Conservation (phyloP, 345 rosid genomes). For the Eucalyptus melliodora region DNA sequence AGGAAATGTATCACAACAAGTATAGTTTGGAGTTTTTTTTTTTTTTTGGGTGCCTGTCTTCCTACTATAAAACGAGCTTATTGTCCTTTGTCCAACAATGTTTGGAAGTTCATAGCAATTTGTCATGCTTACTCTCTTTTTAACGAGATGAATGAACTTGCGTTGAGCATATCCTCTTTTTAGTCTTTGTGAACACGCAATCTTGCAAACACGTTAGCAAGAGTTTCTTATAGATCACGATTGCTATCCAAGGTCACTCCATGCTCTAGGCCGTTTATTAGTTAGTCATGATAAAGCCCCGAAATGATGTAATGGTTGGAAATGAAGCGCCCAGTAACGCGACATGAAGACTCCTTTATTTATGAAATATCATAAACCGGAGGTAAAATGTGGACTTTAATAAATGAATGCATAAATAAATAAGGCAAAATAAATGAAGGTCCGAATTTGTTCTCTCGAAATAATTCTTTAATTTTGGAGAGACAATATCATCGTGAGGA, state of each 20-base stretch:
- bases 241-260: background rate
- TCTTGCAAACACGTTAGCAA: no score
- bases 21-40: no score
- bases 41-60: no score
- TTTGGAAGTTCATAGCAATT: background rate
- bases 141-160: background rate
- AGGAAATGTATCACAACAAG: accelerated
- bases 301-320: no score
- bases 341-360: background rate
- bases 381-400: background rate
- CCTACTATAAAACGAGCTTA: accelerated
- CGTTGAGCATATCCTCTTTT: background rate
- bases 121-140: background rate
- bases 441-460: background rate
- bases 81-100: background rate
- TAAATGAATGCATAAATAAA: background rate
- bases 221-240: background rate
- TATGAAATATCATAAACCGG: background rate
- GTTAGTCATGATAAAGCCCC: no score
- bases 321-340: accelerated
- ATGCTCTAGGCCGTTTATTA: background rate
- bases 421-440: background rate
- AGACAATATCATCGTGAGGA: background rate
- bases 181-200: background rate
- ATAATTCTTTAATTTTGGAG: background rate